Percentiles rank a stretch among this genome's conserved stretches.
These are phyloP conservation scores for Pyrenophora tritici-repentis DNA, from an alignment of 2,329 filamentous ascomycete genomes.

Conservation along the genomic window DNA sequence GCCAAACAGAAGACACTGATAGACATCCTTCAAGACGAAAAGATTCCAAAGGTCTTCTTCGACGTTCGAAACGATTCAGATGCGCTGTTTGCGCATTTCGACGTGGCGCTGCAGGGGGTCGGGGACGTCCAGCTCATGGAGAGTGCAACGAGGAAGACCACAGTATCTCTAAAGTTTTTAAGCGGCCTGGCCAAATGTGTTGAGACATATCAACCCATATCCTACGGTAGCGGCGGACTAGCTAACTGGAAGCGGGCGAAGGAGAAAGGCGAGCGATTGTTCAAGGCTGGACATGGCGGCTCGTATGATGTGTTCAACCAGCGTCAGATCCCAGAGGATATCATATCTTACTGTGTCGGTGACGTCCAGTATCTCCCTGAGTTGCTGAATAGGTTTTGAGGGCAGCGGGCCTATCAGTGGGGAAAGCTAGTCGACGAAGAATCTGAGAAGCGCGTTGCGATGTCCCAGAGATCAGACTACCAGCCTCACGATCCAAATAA, in stretches of 20 bases:
- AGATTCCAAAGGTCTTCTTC: slow-evolving; percentile 37
- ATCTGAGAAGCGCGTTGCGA: slow-evolving; percentile 13
- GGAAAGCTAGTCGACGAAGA: slow-evolving; percentile 3
- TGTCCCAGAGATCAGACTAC: slow-evolving; percentile 21
- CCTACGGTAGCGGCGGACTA: background rate
- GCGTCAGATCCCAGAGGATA: slow-evolving; percentile 32
- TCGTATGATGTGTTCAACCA: slow-evolving; percentile 35
- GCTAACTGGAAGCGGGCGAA: slow-evolving; percentile 13
- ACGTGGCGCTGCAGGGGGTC: slow-evolving; percentile 1
- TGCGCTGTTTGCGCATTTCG: slow-evolving; percentile 26
- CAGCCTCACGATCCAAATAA: slow-evolving; percentile 27
- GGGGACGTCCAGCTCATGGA: slow-evolving; percentile 13
- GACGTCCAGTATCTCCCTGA: slow-evolving; percentile 29
- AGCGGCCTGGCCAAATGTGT: slow-evolving; percentile 1
- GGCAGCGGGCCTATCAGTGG: background rate
- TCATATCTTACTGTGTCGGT: slow-evolving; percentile 32
- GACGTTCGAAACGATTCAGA: slow-evolving; percentile 38
- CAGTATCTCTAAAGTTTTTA: background rate
- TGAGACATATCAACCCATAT: background rate
- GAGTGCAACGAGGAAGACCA: background rate
- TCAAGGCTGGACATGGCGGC: slow-evolving; percentile 30
- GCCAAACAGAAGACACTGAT: background rate
- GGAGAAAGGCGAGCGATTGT: slow-evolving; percentile 27
- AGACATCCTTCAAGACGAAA: slow-evolving; percentile 24
- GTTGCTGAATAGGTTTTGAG: slow-evolving; percentile 4